Percentiles rank a stretch among this genome's conserved stretches.
Evolutionary conservation across 345 rosid species (phyloP).

Genomic region (Chamaenerion angustifolium): DNA sequence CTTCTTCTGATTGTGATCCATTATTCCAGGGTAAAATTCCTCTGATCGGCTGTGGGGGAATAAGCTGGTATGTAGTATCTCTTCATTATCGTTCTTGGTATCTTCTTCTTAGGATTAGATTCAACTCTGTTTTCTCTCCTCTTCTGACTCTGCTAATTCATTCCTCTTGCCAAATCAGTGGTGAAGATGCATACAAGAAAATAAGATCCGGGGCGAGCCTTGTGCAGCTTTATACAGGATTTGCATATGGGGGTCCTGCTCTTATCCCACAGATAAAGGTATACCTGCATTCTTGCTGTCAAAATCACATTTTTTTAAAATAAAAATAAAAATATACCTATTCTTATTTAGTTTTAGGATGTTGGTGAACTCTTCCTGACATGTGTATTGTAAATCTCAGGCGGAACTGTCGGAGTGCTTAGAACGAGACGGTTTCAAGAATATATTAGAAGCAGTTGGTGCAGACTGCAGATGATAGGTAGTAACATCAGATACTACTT

Average conservation of each 20-base stretch:
- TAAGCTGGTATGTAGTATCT: constrained; percentile 49
- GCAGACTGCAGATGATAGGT: constrained; percentile 58
- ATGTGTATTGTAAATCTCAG: constrained; percentile 17
- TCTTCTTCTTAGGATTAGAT: background rate
- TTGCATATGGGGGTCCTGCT: constrained; percentile 96
- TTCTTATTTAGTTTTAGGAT: background rate
- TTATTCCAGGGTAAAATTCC: constrained; percentile 78
- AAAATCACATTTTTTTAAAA: background rate
- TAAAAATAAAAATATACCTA: background rate
- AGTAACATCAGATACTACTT: no score
- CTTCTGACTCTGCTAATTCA: no score
- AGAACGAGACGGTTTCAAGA: constrained; percentile 86
- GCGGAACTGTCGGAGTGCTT: constrained; percentile 75
- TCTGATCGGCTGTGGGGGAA: constrained; percentile 84
- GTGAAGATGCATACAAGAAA: constrained; percentile 93
- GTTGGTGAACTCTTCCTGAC: background rate
- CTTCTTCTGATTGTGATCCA: background rate
- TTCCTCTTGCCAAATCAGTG: constrained; percentile 31
- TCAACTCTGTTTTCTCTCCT: background rate
- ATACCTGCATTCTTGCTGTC: constrained; percentile 2
- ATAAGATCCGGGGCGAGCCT: constrained; percentile 93
- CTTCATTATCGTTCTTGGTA: background rate
- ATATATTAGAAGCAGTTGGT: constrained; percentile 71
- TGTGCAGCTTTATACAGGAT: constrained; percentile 86
- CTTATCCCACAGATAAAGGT: constrained; percentile 91